A percentile compares a stretch with the other conserved stretches of the same genome.
Evolutionary conservation across 2,329 filamentous ascomycete species (phyloP).

Genomic region (Trichophyton verrucosum): DNA sequence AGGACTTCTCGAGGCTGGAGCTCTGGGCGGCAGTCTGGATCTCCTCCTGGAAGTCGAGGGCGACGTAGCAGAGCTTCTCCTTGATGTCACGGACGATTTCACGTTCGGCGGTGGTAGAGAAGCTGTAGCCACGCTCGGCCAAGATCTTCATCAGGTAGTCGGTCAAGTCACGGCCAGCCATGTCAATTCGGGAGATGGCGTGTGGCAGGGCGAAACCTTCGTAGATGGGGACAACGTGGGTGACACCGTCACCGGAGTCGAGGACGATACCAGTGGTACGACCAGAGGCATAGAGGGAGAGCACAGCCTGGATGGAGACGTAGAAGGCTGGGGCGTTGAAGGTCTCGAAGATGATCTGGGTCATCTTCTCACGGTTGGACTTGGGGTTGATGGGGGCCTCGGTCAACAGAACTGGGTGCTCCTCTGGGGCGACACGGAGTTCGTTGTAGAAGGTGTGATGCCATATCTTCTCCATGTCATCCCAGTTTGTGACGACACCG

Average conservation of each 20-base stretch:
- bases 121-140: slow-evolving; percentile 97
- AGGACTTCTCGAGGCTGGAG: slow-evolving; percentile 98
- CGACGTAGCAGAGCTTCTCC: slow-evolving; percentile 99
- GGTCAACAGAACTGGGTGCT: slow-evolving; percentile 98
- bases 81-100: slow-evolving; percentile 99
- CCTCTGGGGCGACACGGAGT: slow-evolving; percentile 98
- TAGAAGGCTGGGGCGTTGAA: slow-evolving; percentile 99
- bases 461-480: slow-evolving; percentile 99
- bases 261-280: slow-evolving; percentile 99
- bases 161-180: slow-evolving; percentile 99
- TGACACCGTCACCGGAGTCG: slow-evolving; percentile 99
- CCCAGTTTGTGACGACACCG: slow-evolving; percentile 99
- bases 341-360: slow-evolving; percentile 99
- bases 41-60: slow-evolving; percentile 99
- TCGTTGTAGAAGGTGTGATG: slow-evolving; percentile 99
- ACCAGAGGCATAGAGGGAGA: slow-evolving; percentile 98
- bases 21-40: slow-evolving; percentile 99
- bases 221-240: slow-evolving; percentile 99
- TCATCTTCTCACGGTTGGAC: slow-evolving; percentile 99
- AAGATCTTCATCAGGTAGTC: slow-evolving; percentile 99
- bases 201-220: slow-evolving; percentile 99
- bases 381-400: slow-evolving; percentile 99
- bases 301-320: slow-evolving; percentile 98
- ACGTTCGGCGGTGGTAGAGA: slow-evolving; percentile 99
- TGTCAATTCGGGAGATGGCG: slow-evolving; percentile 99